These are phyloP conservation scores for Microbotryomycetes sp. DNA, from an alignment of 1,284 basidiomycete species.

Conservation along the genomic window DNA sequence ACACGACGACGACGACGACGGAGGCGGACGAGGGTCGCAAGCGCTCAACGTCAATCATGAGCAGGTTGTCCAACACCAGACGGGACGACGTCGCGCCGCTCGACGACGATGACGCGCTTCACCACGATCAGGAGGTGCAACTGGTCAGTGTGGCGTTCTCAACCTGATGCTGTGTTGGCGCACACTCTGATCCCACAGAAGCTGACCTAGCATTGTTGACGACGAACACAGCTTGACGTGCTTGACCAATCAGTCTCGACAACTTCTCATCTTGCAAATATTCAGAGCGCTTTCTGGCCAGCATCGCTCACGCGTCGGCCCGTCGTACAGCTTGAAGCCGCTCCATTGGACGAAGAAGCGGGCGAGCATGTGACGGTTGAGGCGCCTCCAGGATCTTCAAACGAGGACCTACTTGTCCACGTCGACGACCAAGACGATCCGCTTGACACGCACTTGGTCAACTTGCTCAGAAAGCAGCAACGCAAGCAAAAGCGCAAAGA, in stretches of 20 bases:
- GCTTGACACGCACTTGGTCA: conserved; percentile 6
- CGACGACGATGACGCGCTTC: neutral
- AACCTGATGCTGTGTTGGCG: neutral
- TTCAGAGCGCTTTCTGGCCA: conserved; percentile 4
- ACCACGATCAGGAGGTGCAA: conserved; percentile 11
- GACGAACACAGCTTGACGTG: conserved; percentile 8
- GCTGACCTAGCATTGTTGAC: neutral
- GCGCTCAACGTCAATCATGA: neutral
- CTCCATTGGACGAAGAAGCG: neutral
- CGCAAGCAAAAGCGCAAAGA: conserved; percentile 18
- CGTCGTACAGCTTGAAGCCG: conserved; percentile 8
- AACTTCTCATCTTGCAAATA: conserved; percentile 9
- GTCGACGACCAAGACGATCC: conserved; percentile 1
- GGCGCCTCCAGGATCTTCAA: neutral
- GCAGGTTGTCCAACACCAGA: too few relatives aligned
- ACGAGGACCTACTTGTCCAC: neutral
- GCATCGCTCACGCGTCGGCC: neutral
- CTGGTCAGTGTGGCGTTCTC: neutral
- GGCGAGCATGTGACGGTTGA: neutral
- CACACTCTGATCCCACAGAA: neutral
- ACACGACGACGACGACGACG: neutral
- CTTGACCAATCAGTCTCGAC: conserved; percentile 12
- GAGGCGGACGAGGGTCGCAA: neutral
- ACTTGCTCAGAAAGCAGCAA: conserved; percentile 11
- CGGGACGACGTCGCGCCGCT: too few relatives aligned